Base-by-base conservation (phyloP, 148 eudicot species). In the Chenopodium suecicum region DNA sequence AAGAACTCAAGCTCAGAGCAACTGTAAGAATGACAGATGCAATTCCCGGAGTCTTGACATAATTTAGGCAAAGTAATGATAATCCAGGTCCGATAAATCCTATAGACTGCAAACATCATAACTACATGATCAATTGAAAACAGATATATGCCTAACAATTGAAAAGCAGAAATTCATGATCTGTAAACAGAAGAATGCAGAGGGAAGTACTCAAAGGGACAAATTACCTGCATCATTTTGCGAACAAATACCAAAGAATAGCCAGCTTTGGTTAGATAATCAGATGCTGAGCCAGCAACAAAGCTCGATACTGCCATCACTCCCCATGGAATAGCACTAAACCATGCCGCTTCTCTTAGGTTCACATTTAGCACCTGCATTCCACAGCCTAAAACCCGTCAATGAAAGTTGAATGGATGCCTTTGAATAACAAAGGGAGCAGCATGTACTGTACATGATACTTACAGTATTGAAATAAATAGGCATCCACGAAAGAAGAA, bases 401-500 rank as follows among this genome's bases (percentile, higher is more conserved):
- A 72, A 23, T 16, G 14, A 32, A 41, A 5, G 22, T 1, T 2
- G 62, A 5, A 7, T 9, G 3, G 17, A 19, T 29, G 73, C 31
- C 1, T 46, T 25, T 12, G 29, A 13, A 71, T 4, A 62, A 34
- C 25, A 60, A 31, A 23, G 0, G 8, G 44, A 41, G 44, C 44
- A 41, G 12, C 23, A 67, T 62, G n/a, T 23, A 71, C 58, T 37
- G 81, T 22, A 85, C 41, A 79, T 23, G 44, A 66, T 19, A 81
- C 93, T 92, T 85, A 93, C 93, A 78, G 94, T 94, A 86, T 94
- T 94, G 77, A 97, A 97, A 81, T 97, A 94, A 54, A 92, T 89
- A 0, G 99, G 99, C 99, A 96, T 96, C 99, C 99, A 96, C 46
- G 99, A 90, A 22, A 94, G 94, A 78, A 96, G 97, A 85, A 96